A percentile compares a stretch with the other conserved stretches of the same genome.
phyloP scores from a whole-genome alignment of 2,329 filamentous ascomycete species.

The Rugonectria rugulosa region DNA sequence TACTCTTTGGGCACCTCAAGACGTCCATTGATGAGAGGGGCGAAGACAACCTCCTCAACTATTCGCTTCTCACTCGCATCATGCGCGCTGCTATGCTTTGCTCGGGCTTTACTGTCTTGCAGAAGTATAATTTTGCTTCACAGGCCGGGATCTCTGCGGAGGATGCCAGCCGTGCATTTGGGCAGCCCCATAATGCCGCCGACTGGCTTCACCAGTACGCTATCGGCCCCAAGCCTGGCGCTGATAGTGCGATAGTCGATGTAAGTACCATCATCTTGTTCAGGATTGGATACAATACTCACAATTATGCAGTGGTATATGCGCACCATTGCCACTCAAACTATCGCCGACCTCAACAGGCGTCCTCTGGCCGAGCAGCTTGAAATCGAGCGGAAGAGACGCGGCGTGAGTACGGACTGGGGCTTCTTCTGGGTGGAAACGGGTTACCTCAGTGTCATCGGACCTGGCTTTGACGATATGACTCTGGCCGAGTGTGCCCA shows the following conservation, averaged over 20 bases:
- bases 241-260: constrained; percentile 62
- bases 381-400: constrained; percentile 43
- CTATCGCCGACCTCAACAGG: constrained; percentile 48
- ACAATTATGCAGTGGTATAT: constrained; percentile 61
- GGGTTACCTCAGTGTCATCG: constrained; percentile 48
- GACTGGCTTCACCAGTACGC: constrained; percentile 62
- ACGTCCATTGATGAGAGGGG: constrained; percentile 49
- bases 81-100: constrained; percentile 62
- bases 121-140: constrained; percentile 66
- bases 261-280: constrained; percentile 47
- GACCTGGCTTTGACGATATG: constrained; percentile 54
- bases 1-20: constrained; percentile 57
- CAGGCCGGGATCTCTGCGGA: constrained; percentile 47
- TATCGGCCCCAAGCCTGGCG: constrained; percentile 56
- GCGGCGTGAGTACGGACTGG: constrained; percentile 54
- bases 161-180: constrained; percentile 47
- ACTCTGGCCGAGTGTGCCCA: constrained; percentile 55
- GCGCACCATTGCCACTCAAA: constrained; percentile 61
- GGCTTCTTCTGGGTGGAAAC: constrained; percentile 62
- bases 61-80: constrained; percentile 61
- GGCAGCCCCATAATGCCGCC: constrained; percentile 56
- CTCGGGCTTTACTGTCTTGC: constrained; percentile 65
- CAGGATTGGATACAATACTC: constrained; percentile 14
- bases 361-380: constrained; percentile 53
- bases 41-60: constrained; percentile 56